phyloP scores from a whole-genome alignment of 1,139 yeast genomes.

The Geotrichum phurueaensis region DNA sequence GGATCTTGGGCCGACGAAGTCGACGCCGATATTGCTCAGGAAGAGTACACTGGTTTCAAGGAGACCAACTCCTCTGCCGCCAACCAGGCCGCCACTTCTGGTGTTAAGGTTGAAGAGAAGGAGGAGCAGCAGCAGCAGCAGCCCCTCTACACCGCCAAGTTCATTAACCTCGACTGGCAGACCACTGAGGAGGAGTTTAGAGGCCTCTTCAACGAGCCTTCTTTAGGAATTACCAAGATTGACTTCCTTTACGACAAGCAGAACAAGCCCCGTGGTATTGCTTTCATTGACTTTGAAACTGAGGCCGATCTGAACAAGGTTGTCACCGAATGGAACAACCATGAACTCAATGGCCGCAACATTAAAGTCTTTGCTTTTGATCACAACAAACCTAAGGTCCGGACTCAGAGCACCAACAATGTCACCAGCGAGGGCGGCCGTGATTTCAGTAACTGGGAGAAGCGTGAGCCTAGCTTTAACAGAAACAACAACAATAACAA shows the following conservation, averaged over 20 bases:
- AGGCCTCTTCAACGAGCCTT: conserved; percentile 53
- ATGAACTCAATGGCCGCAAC: conserved; percentile 34
- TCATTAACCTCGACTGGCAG: conserved; percentile 83
- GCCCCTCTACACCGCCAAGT: conserved; percentile 87
- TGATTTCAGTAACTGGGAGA: conserved; percentile 9
- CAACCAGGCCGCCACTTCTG: background rate
- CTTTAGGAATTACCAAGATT: conserved; percentile 33
- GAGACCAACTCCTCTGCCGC: background rate
- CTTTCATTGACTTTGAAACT: conserved; percentile 20
- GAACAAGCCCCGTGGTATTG: conserved; percentile 2
- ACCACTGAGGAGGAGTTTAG: conserved; percentile 59
- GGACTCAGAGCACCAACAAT: background rate
- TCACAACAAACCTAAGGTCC: conserved; percentile 3
- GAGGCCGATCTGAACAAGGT: conserved; percentile 30
- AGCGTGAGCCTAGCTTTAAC: conserved; percentile 1
- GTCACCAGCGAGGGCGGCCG: background rate
- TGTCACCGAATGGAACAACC: conserved; percentile 50
- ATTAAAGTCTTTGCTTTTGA: background rate
- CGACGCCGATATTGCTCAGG: background rate
- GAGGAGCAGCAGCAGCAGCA: conserved; percentile 64
- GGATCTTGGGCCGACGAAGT: conserved; percentile 25
- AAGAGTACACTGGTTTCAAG: background rate
- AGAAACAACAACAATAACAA: conserved; percentile 4
- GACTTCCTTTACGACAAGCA: background rate
- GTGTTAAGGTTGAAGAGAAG: background rate